Conservation (phyloP, 352 stramenopile species). For the Hyphochytrium catenoides region DNA sequence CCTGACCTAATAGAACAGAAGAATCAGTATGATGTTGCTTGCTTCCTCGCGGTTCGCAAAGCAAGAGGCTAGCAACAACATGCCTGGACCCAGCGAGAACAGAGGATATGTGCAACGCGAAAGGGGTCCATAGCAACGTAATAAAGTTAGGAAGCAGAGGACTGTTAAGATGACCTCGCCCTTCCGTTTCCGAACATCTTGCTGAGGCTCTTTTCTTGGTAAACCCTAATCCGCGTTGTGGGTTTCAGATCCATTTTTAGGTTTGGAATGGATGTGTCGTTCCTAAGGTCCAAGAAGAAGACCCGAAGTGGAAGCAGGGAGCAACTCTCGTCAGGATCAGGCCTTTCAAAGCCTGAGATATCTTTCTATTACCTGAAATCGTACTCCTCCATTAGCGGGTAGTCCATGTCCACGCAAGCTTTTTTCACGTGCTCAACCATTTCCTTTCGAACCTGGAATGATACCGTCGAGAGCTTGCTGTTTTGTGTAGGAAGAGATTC, state of each 20-base stretch:
- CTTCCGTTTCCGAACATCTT: conserved; percentile 99
- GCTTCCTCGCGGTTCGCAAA: no score
- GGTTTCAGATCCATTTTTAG: conserved; percentile 65
- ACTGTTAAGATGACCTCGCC: no score
- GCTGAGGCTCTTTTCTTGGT: conserved; percentile 93
- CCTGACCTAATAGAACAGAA: no score
- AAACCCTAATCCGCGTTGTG: conserved; percentile 82
- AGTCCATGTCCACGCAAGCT: conserved; percentile 81
- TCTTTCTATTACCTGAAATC: conserved; percentile 75
- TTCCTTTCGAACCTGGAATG: no score
- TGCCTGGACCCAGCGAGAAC: no score
- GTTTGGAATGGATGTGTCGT: conserved; percentile 55
- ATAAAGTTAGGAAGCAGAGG: no score
- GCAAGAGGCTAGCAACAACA: no score
- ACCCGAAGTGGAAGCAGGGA: conserved; percentile 42
- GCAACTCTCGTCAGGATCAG: conserved; percentile 18
- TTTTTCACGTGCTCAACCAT: conserved; percentile 83
- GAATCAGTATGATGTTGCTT: no score
- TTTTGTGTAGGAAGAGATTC: no score
- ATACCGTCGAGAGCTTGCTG: no score
- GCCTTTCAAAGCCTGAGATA: background rate
- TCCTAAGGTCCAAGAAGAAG: conserved; percentile 29
- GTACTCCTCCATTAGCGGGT: conserved; percentile 99
- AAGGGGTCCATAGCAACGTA: no score
- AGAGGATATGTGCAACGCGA: no score